These are phyloP conservation scores for Hypericum perforatum DNA, from an alignment of 345 rosid species.

Conservation along the genomic window DNA sequence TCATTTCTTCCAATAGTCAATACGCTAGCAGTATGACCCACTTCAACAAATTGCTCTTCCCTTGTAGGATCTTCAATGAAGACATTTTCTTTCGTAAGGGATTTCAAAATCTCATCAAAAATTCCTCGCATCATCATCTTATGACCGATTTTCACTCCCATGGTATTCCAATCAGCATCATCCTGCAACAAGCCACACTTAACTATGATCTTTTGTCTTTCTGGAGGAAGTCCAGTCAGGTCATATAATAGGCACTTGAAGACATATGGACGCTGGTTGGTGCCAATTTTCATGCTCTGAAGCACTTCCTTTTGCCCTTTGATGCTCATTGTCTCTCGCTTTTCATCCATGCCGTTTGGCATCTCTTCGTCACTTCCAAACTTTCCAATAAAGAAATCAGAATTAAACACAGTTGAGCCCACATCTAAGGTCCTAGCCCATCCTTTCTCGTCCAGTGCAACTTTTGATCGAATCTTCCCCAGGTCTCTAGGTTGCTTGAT, in stretches of 20 bases:
- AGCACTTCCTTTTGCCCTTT: conserved; percentile 95
- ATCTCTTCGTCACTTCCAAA: too few species aligned
- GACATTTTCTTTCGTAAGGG: conserved; percentile 86
- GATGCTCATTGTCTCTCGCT: conserved; percentile 85
- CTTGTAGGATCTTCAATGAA: conserved; percentile 94
- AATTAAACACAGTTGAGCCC: too few species aligned
- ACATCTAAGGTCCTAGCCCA: too few species aligned
- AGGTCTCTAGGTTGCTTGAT: too few species aligned
- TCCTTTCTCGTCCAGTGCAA: too few species aligned
- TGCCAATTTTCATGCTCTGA: conserved; percentile 65
- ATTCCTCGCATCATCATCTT: conserved; percentile 99
- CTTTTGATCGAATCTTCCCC: too few species aligned
- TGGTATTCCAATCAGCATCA: conserved; percentile 77
- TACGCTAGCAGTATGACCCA: conserved; percentile 95
- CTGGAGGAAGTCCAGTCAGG: conserved; percentile 92
- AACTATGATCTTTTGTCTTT: conserved; percentile 94
- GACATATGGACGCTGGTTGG: conserved; percentile 62
- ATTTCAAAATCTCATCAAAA: conserved; percentile 87
- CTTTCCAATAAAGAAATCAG: too few species aligned
- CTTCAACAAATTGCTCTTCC: conserved; percentile 68
- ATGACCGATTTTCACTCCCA: conserved; percentile 90
- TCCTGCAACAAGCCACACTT: conserved; percentile 91
- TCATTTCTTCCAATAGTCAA: conserved; percentile 75
- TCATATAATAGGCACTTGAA: conserved; percentile 88
- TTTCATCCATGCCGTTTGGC: too few species aligned